Base-by-base conservation (phyloP, 148 eudicot species). In the Chenopodium berlandieri region DNA sequence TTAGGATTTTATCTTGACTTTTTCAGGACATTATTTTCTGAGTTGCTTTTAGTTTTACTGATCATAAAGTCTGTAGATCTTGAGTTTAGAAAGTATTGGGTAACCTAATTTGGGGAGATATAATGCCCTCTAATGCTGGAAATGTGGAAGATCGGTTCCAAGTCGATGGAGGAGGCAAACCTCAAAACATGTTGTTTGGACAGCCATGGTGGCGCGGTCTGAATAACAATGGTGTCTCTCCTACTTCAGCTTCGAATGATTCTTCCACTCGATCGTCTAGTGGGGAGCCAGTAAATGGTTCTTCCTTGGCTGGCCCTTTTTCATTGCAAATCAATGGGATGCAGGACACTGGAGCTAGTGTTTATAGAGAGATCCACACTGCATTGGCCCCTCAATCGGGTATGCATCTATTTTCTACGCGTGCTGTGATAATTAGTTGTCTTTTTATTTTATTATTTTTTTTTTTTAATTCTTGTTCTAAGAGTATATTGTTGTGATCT, bases 131-230 rank as follows among this genome's bases (percentile, higher is more conserved):
- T 22, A 78, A 85, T 63, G 80, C 82, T 14, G 82, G 86, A 60
- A 84, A 79, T 81, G 85, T 86, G 50, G 86, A 80, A 71, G 74
- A 68, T 32, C 81, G 71, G 3, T 19, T 68, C 16, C 84, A 87
- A 75, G 77, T 77, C 47, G 84, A 80, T 75, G 78, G 68, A 78
- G 78, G 79, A 82, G 75, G 62, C 44, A 73, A 78, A 62, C 50
- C 82, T 44, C 83, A 90, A 69, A 64, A 71, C 46, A 52, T 81
- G 79, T 67, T 75, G 25, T 75, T 74, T 74, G 73, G 78, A 50
- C 83, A 81, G 25, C 97, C 94, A 72, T 91, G 92, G 97, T 92
- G 97, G 97, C 92, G 78, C 68, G 82, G 88, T 37, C 67, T 75
- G 75, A 85, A 78, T 79, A 86, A 82, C 80, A 85, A 64, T 86